Percentiles rank a stretch among this genome's conserved stretches.
Conservation (phyloP, 148 eudicot species). For the Cornus florida region DNA sequence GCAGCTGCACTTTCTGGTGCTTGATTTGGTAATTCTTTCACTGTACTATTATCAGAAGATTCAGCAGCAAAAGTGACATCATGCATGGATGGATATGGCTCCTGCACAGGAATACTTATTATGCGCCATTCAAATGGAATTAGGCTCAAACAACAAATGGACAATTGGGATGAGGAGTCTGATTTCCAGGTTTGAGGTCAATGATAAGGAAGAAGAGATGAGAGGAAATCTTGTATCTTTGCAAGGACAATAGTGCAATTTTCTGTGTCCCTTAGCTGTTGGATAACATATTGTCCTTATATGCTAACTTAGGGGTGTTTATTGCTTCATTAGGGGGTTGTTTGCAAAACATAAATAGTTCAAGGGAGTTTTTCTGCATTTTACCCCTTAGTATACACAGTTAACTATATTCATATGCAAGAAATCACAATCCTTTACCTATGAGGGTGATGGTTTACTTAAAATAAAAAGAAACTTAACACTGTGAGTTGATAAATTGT, state of each 20-base stretch:
- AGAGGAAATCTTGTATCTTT: too few relatives aligned
- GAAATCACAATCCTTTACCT: neutral
- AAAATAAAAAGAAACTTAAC: neutral
- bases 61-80: conserved; percentile 14
- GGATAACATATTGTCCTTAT: too few relatives aligned
- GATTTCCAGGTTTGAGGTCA: too few relatives aligned
- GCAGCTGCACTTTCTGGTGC: conserved; percentile 8
- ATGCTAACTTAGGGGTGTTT: too few relatives aligned
- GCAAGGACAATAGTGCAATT: too few relatives aligned
- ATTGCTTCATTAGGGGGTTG: too few relatives aligned
- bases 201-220: too few relatives aligned
- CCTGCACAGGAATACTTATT: conserved; percentile 26
- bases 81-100: conserved; percentile 24
- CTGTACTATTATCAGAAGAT: conserved; percentile 18
- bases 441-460: neutral
- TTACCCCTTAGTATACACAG: neutral
- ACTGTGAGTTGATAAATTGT: neutral
- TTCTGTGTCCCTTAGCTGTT: too few relatives aligned
- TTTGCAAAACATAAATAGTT: too few relatives aligned
- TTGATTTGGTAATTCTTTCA: conserved; percentile 17
- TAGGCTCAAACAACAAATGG: too few relatives aligned
- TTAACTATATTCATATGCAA: neutral
- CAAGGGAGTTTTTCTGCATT: too few relatives aligned
- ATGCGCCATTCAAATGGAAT: neutral
- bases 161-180: too few relatives aligned